Evolutionary conservation across 257 asterid genomes (phyloP), one percentile per base, ranked within the genome.

Genomic region (Salvia miltiorrhiza): DNA sequence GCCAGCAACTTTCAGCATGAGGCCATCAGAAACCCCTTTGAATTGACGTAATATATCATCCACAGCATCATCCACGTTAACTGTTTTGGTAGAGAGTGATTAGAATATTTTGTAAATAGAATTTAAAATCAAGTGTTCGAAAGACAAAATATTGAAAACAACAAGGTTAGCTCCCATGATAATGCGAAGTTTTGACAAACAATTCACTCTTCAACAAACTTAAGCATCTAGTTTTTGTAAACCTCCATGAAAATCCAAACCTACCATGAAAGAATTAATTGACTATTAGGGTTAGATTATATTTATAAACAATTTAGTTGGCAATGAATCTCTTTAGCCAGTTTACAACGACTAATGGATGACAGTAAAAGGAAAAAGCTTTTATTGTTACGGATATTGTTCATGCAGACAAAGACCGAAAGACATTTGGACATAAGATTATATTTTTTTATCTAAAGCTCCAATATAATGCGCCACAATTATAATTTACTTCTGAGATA

Each of bases 21-120:
- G 78, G 59, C 99, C 96, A 80, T 82, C 96, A 48, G 99, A 93
- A 73, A 90, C 99, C 67, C 96, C 99, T 84, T 88, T 94, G 81
- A 94, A 87, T 80, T 94, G 99, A 62, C 99, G 97, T 68, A 91
- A 88, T 67, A 94, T 88, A 77, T 94, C 99, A 85, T 94, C 99
- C 92, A 94, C 70, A 65, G 99, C 97, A 85, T 94, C 99, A 78
- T 94, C 99, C 77, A 94, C 96, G n/a, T 88, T 94, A 64, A 91
- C 99, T 94, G 88, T 67, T 76, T 33, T 9, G 54, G 74, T 37
- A 54, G 68, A 78, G 50, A 59, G 53, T 44, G 65, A 37, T 33
- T 61, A 23, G 23, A 56, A 41, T 48, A 55, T 59, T 44, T 62
- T 43, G 61, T 28, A 28, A 21, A 50, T 20, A 63, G 20, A 63